Conservation (phyloP, 176 grass and related monocot genomes). For the Zoysia japonica region DNA sequence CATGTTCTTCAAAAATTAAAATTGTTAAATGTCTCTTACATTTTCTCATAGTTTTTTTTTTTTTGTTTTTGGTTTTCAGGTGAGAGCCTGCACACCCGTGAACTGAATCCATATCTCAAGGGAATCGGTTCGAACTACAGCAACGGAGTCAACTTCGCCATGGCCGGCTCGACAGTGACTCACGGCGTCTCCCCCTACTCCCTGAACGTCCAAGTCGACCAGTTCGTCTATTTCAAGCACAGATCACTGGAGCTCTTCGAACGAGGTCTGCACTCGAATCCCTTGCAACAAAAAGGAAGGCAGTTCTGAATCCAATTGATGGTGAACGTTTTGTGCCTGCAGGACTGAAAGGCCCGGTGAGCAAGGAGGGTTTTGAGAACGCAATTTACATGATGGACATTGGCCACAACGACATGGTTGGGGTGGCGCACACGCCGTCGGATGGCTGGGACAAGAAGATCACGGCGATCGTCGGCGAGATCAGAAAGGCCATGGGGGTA, state of each 20-base stretch:
- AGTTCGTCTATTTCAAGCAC: slow-evolving; percentile 79
- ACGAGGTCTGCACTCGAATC: slow-evolving; percentile 35
- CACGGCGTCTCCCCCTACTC: slow-evolving; percentile 56
- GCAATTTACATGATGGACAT: slow-evolving; percentile 87
- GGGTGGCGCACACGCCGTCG: slow-evolving; percentile 37
- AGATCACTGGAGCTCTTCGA: slow-evolving; percentile 69
- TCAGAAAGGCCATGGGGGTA: slow-evolving; percentile 56
- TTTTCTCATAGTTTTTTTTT: background rate
- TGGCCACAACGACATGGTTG: slow-evolving; percentile 71
- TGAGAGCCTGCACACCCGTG: slow-evolving; percentile 60
- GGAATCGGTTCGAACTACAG: slow-evolving; percentile 73
- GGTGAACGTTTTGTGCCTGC: background rate
- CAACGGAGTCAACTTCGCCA: slow-evolving; percentile 85
- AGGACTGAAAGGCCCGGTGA: slow-evolving; percentile 59
- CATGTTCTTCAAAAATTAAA: background rate
- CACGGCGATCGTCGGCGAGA: slow-evolving; percentile 45
- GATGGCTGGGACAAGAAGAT: slow-evolving; percentile 48
- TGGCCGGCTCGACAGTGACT: slow-evolving; percentile 54
- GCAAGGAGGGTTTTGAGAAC: slow-evolving; percentile 60
- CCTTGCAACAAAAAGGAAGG: background rate
- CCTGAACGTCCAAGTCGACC: slow-evolving; percentile 66
- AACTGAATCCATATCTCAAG: slow-evolving; percentile 77
- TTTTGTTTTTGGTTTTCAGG: slow-evolving; percentile 30
- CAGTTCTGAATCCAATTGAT: slow-evolving; percentile 3
- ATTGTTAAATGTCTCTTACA: background rate